phyloP scores from a whole-genome alignment of 164 flowering plant genomes.

The Piper betle region DNA sequence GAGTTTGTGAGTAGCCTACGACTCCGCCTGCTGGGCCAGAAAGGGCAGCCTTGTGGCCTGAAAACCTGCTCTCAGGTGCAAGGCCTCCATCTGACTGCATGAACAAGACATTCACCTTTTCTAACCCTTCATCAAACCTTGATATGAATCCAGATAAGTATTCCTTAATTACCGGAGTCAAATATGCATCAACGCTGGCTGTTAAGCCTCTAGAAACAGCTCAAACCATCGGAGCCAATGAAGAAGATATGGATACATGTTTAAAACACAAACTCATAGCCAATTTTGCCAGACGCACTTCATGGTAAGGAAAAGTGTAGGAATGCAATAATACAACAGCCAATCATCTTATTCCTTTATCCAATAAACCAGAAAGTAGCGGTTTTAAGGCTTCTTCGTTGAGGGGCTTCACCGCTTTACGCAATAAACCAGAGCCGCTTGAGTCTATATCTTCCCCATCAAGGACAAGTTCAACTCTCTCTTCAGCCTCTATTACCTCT shows the following conservation, averaged over 20 bases:
- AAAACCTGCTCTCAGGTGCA: constrained; percentile 90
- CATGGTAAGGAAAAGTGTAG: constrained; percentile 85
- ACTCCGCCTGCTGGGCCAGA: constrained; percentile 99
- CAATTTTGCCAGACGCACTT: constrained; percentile 43
- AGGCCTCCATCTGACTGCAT: constrained; percentile 99
- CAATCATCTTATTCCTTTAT: constrained; percentile 67
- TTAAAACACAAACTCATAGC: constrained; percentile 73
- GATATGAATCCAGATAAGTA: constrained; percentile 87
- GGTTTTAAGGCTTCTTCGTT: constrained; percentile 52
- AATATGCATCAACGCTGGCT: constrained; percentile 92
- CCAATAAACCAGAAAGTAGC: constrained; percentile 39
- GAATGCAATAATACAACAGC: constrained; percentile 95
- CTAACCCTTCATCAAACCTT: constrained; percentile 63
- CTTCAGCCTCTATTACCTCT: constrained; percentile 83
- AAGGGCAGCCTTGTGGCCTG: constrained; percentile 94
- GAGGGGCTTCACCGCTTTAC: constrained; percentile 57
- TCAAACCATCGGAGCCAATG: constrained; percentile 94
- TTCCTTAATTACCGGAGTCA: constrained; percentile 91
- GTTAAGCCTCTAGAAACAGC: constrained; percentile 98
- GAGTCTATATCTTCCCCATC: constrained; percentile 22
- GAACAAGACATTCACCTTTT: constrained; percentile 76
- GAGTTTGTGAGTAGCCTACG: constrained; percentile 94
- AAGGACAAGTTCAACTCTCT: constrained; percentile 68
- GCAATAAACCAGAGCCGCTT: constrained; percentile 40
- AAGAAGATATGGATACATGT: constrained; percentile 86